Base-by-base conservation (phyloP, 2,329 filamentous ascomycete species). In the Endoconidiophora polonica region DNA sequence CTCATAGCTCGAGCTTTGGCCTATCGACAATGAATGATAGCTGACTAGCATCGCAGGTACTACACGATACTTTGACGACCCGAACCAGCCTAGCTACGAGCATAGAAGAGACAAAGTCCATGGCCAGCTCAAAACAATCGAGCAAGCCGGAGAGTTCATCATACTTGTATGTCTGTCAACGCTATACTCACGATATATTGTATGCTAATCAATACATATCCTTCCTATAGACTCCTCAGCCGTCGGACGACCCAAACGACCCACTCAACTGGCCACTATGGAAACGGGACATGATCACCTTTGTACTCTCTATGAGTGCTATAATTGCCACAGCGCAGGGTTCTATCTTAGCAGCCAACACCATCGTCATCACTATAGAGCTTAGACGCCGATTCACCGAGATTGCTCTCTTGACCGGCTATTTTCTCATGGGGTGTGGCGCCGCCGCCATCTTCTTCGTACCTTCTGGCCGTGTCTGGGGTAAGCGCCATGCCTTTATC, bases 181-280 rank as follows among this genome's bases (percentile, higher is more conserved):
- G 12, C 29, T 5, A 20, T 44, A 44, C 16, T 18, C 38, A 18
- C 4, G 5, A 1, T 5, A 29, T 26, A 20, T 26, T 12, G 7
- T 43, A 23, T 38, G 12, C 44, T 50, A 26, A 46, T 39, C n/a
- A 42, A 4, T 18, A 18, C n/a, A 22, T 38, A 5, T 41, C 29
- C 26, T 9, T 7, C 29, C 18, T 18, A 26, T 51, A 72, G 68
- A 67, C 72, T 4, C 90, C 90, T 4, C 90, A 95, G 60, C 90
- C 90, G 2, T 88, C 81, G 55, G 83, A 94, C 63, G 86, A 94
- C 62, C 86, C 85, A 3, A 90, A 93, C 62, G 88, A 95, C 64
- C 88, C 86, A 26, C 70, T 94, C 55, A 73, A 71, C 61, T 95
- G 87, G 88, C 83, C 87, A 20, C 64, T 94, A 54, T 90, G 84